These are phyloP conservation scores for Exophiala bonariae DNA, from an alignment of 2,329 filamentous ascomycete species.

Conservation along the genomic window DNA sequence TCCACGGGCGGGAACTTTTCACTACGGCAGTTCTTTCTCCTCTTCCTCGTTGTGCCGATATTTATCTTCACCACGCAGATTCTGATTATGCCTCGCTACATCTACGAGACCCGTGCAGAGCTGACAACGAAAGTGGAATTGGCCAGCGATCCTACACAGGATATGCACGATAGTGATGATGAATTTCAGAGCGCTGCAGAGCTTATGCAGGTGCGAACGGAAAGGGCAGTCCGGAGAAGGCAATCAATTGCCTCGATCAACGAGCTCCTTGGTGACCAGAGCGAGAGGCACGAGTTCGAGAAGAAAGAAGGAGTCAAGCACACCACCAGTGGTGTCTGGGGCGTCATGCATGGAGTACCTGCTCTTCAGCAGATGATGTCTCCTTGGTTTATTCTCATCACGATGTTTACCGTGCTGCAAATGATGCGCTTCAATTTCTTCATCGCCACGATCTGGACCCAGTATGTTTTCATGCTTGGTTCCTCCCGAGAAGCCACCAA, in stretches of 20 bases:
- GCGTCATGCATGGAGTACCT: constrained; percentile 72
- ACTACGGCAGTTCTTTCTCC: constrained; percentile 68
- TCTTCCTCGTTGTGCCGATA: constrained; percentile 69
- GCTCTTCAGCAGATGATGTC: constrained; percentile 71
- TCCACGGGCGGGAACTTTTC: constrained; percentile 40
- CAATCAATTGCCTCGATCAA: constrained; percentile 68
- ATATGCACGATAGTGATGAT: constrained; percentile 48
- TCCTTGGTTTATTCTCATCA: constrained; percentile 82
- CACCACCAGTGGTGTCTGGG: constrained; percentile 75
- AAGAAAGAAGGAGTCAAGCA: constrained; percentile 66
- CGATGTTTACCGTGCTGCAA: constrained; percentile 71
- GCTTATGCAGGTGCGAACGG: constrained; percentile 48
- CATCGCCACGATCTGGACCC: constrained; percentile 76
- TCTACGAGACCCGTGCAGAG: constrained; percentile 78
- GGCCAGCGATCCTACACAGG: constrained; percentile 35
- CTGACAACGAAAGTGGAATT: constrained; percentile 68
- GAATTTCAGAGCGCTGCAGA: constrained; percentile 53
- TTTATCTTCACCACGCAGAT: constrained; percentile 66
- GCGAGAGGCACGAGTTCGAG: constrained; percentile 60
- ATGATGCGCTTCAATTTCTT: constrained; percentile 86
- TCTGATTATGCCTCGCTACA: constrained; percentile 67
- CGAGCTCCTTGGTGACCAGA: constrained; percentile 66
- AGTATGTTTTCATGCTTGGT: constrained; percentile 76
- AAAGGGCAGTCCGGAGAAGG: constrained; percentile 61
- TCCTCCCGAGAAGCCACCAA: constrained; percentile 61